phyloP scores from a whole-genome alignment of 208 protist species.

The Trypanosoma melophagium region DNA sequence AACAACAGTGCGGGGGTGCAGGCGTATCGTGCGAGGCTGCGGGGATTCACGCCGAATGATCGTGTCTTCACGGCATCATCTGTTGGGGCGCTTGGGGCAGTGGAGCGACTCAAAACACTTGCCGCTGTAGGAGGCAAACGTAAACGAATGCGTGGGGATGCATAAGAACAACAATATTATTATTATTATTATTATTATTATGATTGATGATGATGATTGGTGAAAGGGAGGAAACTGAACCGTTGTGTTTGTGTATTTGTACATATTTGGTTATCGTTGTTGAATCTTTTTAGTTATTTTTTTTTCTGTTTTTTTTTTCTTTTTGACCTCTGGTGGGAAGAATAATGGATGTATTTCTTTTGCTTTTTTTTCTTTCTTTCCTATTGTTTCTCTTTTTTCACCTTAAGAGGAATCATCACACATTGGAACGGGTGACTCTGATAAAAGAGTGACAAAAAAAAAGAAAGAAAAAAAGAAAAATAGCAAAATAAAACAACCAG shows the following conservation, averaged over 20 bases:
- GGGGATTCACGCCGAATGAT: conserved; percentile 68
- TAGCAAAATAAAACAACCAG: too few relatives aligned
- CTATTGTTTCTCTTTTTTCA: too few relatives aligned
- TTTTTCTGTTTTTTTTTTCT: not conserved
- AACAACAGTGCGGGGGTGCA: not conserved
- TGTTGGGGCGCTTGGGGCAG: conserved; percentile 62
- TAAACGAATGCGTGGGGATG: not conserved
- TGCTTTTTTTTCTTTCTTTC: too few relatives aligned
- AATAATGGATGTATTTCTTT: too few relatives aligned
- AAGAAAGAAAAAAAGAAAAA: too few relatives aligned
- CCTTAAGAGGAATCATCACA: too few relatives aligned
- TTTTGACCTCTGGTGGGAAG: not conserved
- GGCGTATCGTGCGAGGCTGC: conserved; percentile 62
- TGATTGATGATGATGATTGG: not conserved
- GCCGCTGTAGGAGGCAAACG: conserved; percentile 21
- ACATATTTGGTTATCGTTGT: not conserved
- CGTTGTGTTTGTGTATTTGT: not conserved
- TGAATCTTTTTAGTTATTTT: not conserved
- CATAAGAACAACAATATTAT: not conserved
- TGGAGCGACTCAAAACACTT: conserved; percentile 50
- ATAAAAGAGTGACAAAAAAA: too few relatives aligned
- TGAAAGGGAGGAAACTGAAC: too few relatives aligned
- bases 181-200: conserved; percentile 2
- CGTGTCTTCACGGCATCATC: conserved; percentile 77
- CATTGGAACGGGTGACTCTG: too few relatives aligned